Evolutionary conservation across 768 basidiomycete genomes (phyloP), one percentile per base, ranked within the genome.

Genomic region (Lentinula aciculospora): DNA sequence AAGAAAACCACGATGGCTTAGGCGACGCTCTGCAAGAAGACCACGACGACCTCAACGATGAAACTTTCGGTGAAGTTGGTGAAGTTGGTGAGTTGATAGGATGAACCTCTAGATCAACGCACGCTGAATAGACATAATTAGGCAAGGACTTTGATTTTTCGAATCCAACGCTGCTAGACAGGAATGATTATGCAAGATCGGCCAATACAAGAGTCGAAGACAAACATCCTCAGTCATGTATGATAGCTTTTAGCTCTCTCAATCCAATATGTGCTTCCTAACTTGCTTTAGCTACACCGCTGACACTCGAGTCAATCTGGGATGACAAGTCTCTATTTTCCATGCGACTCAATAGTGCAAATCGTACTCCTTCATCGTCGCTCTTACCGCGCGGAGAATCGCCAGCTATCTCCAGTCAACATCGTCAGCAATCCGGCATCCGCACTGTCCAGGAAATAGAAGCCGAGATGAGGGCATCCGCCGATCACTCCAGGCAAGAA

Each of bases 91-190:
- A 73, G 56, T 6, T 27, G 9, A 56, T 36, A 3, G 47, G 57
- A 34, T 25, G 37, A 57, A 49, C 53, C 29, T 8, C 50, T 49
- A 39, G 50, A 46, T 57, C 25, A n/a, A 46, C 60, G 46, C n/a
- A 23, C 32, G 15, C 21, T 51, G 28, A 37, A 1, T 13, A 12
- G 31, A 59, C 59, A 62, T 62, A 50, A 51, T 53, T 61, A 94
- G 94, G 90, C 69, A 90, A 86, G 68, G 94, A 96, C 72, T 97
- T 96, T 68, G 92, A 96, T 76, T 97, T 95, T 71, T 76, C 86
- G 19, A 79, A 72, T 51, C 77, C 70, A 31, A 64, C 63, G 56
- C 65, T 77, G 23, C 72, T 71, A 31, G 71, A 72, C 49, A 53
- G 58, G 63, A 32, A 66, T 67, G n/a, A 63, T 63, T 61, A 56